phyloP scores from a whole-genome alignment of 345 rosid species.

The Salix suchowensis region DNA sequence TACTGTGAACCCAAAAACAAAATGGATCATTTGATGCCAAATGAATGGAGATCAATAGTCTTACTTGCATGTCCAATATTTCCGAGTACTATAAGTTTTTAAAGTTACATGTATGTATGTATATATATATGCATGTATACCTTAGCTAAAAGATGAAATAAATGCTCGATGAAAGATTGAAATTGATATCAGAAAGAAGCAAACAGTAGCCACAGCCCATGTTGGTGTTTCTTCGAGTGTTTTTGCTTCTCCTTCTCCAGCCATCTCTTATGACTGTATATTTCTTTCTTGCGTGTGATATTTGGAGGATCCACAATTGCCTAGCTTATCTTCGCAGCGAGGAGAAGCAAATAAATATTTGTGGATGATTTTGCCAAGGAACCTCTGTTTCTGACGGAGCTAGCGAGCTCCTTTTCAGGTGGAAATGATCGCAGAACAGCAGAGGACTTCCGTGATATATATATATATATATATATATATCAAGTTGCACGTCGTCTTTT shows the following conservation, averaged over 20 bases:
- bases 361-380: not conserved
- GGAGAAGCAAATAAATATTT: not conserved
- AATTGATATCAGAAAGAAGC: conserved; percentile 48
- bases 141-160: conserved; percentile 51
- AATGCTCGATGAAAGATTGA: conserved; percentile 58
- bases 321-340: not conserved
- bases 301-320: not conserved
- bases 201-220: conserved; percentile 84
- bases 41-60: not conserved
- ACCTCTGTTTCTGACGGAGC: not conserved
- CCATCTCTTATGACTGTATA: not conserved
- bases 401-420: not conserved
- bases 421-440: not conserved
- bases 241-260: conserved; percentile 22
- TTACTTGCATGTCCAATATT: not conserved
- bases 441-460: not conserved
- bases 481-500: no score
- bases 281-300: not conserved
- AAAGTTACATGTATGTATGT: not conserved
- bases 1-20: conserved; percentile 29
- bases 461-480: not conserved
- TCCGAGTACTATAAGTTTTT: not conserved
- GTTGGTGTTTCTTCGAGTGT: conserved; percentile 62
- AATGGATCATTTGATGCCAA: not conserved
- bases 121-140: conserved; percentile 17